Evolutionary conservation across 1,284 basidiomycete genomes (phyloP), one percentile per base, ranked within the genome.

Genomic region (Ceratobasidium sp.): DNA sequence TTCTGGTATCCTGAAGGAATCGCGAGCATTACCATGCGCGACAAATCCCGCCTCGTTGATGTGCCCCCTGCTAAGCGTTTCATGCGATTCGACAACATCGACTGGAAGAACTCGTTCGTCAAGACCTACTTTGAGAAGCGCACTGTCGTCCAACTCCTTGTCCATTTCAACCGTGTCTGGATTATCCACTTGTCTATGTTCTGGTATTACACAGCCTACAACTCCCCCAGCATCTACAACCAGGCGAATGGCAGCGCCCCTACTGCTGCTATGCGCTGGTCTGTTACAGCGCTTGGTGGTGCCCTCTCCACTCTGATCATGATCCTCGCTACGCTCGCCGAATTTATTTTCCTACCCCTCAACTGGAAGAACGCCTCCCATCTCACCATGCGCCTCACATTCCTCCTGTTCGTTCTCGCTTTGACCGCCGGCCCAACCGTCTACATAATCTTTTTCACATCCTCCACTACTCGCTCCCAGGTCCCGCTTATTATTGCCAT

Each of bases 1-100:
- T 99, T 99, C 83, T 99, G 96, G 97, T 99, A 98, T 81, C 97
- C 97, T 5, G 97, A 99, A 79, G 97, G 97, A 47, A 97, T 99
- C 78, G 92, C 95, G 32, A 87, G 94, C 52, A 98, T 98, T 78
- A 87, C 90, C 14, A 86, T 98, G 50, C 87, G 85, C 30, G 95
- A 98, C 85, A 96, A 95, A 86, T 93, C 92, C 30, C 90, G 95
- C 50, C 87, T 98, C 44, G 91, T 98, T 66, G 95, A 98, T 78
- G 83, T 97, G n/a, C 85, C 95, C 0, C 93, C 95, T 2, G 86
- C 94, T 0, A 91, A 95, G 80, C 88, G 95, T 50, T 98, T 95
- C 83, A 95, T 95, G 92, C 93, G 91, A 81, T 95, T 98, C 77
- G 93, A 96, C 81, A 89, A 93, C 73, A 90, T 98, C 78, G 95